These are phyloP conservation scores for Aspergillus ostianus DNA, from an alignment of 495 filamentous ascomycete genomes.

Conservation along the genomic window DNA sequence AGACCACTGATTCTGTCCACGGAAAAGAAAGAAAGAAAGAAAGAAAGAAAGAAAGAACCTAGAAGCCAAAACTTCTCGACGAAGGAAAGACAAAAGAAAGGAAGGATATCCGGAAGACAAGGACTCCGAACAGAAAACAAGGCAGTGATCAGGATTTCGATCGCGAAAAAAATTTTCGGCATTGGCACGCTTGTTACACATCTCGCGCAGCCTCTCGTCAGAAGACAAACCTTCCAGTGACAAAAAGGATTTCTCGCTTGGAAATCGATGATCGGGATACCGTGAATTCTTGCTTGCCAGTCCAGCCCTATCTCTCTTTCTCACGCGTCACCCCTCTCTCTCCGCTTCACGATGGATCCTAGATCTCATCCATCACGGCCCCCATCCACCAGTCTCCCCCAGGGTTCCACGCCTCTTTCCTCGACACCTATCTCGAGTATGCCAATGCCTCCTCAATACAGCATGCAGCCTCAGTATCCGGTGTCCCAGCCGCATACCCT, in stretches of 20 bases:
- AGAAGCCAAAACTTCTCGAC: conserved; percentile 3
- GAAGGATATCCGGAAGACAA: neutral
- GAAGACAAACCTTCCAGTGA: conserved; percentile 17
- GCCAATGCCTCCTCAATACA: conserved; percentile 47
- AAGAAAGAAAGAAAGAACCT: conserved; percentile 11
- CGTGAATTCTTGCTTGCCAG: conserved; percentile 37
- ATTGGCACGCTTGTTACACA: conserved; percentile 14
- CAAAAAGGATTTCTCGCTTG: conserved; percentile 20
- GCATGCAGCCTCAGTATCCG: conserved; percentile 57
- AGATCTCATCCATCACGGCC: conserved; percentile 56
- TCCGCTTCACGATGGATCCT: conserved; percentile 47
- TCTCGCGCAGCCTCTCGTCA: conserved; percentile 14
- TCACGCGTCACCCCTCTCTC: conserved; percentile 3
- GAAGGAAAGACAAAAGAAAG: conserved; percentile 11
- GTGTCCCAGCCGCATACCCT: conserved; percentile 64
- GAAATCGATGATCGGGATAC: conserved; percentile 50
- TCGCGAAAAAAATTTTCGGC: conserved; percentile 4
- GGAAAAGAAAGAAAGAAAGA: conserved; percentile 9
- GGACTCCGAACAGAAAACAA: conserved; percentile 14
- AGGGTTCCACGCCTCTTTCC: conserved; percentile 44
- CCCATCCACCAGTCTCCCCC: conserved; percentile 56
- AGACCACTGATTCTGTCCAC: conserved; percentile 6
- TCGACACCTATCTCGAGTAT: conserved; percentile 47
- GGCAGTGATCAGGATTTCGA: conserved; percentile 13
- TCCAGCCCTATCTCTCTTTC: conserved; percentile 25